Percentiles rank a stretch among this genome's conserved stretches.
These are phyloP conservation scores for Harrya chromipes DNA, from an alignment of 768 basidiomycete species.

Conservation along the genomic window DNA sequence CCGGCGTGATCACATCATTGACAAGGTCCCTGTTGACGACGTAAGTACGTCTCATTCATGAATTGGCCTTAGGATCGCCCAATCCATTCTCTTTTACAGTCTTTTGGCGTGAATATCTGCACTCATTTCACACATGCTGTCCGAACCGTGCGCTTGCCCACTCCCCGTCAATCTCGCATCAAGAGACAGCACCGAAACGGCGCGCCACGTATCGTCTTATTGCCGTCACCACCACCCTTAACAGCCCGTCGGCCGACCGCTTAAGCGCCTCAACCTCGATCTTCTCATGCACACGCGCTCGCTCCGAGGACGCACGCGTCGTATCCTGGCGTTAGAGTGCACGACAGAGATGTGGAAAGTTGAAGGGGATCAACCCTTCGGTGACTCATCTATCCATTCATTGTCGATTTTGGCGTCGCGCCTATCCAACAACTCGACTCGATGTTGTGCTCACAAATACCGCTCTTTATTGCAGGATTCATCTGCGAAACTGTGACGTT, in stretches of 20 bases:
- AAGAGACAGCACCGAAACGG: not conserved
- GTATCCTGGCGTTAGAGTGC: too few relatives aligned
- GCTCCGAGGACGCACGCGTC: slow-evolving; percentile 74
- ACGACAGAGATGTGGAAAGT: too few relatives aligned
- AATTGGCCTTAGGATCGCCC: too few relatives aligned
- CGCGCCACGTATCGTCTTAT: slow-evolving; percentile 18
- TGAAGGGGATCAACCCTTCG: too few relatives aligned
- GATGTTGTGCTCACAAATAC: too few relatives aligned
- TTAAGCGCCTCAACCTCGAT: slow-evolving; percentile 80
- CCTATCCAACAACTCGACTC: too few relatives aligned
- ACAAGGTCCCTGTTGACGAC: slow-evolving; percentile 76
- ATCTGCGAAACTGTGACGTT: too few relatives aligned
- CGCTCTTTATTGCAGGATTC: too few relatives aligned
- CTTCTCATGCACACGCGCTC: slow-evolving; percentile 88
- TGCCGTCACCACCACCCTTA: slow-evolving; percentile 15
- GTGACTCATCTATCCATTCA: too few relatives aligned
- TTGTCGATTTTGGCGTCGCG: too few relatives aligned
- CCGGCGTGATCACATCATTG: slow-evolving; percentile 54
- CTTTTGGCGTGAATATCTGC: slow-evolving; percentile 84
- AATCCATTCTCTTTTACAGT: slow-evolving; percentile 37
- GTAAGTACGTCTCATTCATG: slow-evolving; percentile 74
- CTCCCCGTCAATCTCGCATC: not conserved
- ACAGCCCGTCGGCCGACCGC: slow-evolving; percentile 26
- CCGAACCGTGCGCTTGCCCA: too few relatives aligned
- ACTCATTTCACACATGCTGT: slow-evolving; percentile 54